Evolutionary conservation across 257 asterid species (phyloP), one percentile per base, ranked within the genome.

Genomic region (Petrea volubilis): DNA sequence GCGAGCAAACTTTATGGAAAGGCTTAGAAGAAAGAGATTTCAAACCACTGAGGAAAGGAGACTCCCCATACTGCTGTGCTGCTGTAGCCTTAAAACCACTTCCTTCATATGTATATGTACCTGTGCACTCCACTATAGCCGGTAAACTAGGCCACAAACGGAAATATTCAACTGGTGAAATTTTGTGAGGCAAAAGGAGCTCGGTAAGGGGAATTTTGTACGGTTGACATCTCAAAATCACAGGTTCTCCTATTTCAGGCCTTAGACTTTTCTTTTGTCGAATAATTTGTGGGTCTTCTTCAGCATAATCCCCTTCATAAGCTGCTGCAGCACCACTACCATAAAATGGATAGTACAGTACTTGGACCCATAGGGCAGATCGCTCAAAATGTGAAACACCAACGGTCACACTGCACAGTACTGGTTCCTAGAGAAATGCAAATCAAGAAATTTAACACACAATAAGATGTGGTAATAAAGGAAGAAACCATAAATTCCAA

Each of bases 41-140:
- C 72, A 90, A 78, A 79, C 98, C 97, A 38, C 91, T 87, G 60
- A 93, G 92, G 80, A 90, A 93, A 56, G 98, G 97, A 73, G 98
- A 93, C 76, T 89, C 95, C 85, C 98, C 98, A 69, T 93, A 93
- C 74, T 93, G 98, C 81, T 93, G 98, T 25, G 98, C 97, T 60
- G 98, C 98, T 57, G 97, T 93, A 52, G 97, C 98, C 81, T 82
- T 93, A 79, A 93, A 90, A 11, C 98, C 98, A 87, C 98, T 93
- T 77, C 98, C 98, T 90, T 93, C 97, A 18, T 93, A 93, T 40
- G 90, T 81, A 67, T 90, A 90, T 25, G 91, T 87, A 67, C 97
- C 98, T 1, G 97, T 90, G 71, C 88, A 90, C 83, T 93, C 98
- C 62, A 85, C 91, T 76, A 93, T 81, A 68, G 96, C 96, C 62